A percentile compares a stretch with the other conserved stretches of the same genome.
Conservation (phyloP, 2,329 filamentous ascomycete species). For the Arthroderma uncinatum region DNA sequence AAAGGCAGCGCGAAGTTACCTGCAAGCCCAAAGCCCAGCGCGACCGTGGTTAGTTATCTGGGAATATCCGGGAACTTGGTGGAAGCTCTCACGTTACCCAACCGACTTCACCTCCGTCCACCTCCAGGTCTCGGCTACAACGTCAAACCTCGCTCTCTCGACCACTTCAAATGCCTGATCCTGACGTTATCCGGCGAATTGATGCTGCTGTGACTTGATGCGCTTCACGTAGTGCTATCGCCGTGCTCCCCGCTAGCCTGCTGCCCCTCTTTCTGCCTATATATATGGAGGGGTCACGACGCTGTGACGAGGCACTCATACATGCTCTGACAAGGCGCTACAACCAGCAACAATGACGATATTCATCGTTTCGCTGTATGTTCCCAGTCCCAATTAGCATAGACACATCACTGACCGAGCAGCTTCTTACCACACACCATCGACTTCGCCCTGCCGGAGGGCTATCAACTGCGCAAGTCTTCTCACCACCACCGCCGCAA, state of each 20-base stretch:
- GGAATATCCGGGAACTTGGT: background rate
- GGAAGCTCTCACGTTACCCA: background rate
- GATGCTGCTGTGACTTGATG: background rate
- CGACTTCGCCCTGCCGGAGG: slow-evolving; percentile 56
- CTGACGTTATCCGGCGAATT: background rate
- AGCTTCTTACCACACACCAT: slow-evolving; percentile 90
- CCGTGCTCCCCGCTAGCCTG: background rate
- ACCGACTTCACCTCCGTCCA: background rate
- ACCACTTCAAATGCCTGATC: background rate
- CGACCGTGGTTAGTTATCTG: background rate
- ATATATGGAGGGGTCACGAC: background rate
- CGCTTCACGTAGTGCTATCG: background rate
- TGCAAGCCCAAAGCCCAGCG: background rate
- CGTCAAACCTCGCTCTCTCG: background rate
- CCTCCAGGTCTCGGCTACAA: background rate
- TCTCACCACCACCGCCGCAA: slow-evolving; percentile 9
- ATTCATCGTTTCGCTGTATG: slow-evolving; percentile 50
- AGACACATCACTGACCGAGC: slow-evolving; percentile 16
- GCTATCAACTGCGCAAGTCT: background rate
- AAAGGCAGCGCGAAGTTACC: background rate
- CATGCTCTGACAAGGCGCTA: background rate
- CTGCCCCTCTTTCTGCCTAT: background rate
- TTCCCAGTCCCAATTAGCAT: slow-evolving; percentile 36
- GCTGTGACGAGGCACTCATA: background rate
- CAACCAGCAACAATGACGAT: slow-evolving; percentile 40